phyloP scores from a whole-genome alignment of 1,284 basidiomycete species.

The Jaminaea rosea region DNA sequence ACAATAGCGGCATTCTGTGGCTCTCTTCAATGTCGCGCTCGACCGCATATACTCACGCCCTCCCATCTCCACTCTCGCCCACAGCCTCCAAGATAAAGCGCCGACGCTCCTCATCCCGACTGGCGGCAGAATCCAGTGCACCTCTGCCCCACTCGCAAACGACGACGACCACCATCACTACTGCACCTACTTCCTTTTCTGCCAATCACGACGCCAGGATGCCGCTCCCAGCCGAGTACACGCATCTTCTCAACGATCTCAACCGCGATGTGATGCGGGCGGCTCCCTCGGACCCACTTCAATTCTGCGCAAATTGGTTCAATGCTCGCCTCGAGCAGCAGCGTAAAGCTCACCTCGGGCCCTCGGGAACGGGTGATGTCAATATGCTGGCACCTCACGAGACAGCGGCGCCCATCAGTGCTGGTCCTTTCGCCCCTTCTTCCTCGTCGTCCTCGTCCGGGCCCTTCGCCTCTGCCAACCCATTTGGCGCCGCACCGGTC shows the following conservation, averaged over 20 bases:
- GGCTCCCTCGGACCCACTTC: constrained; percentile 77
- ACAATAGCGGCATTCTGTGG: too few relatives aligned
- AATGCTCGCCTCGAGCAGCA: constrained; percentile 75
- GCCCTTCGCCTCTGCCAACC: not conserved
- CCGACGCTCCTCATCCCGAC: not conserved
- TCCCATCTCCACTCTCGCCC: not conserved
- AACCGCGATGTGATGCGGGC: constrained; percentile 74
- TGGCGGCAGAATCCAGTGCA: not conserved
- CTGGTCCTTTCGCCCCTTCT: not conserved
- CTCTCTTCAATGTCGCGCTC: too few relatives aligned
- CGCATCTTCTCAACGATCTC: constrained; percentile 64
- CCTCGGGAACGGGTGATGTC: not conserved
- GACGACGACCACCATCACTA: not conserved
- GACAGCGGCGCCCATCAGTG: not conserved
- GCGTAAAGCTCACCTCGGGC: constrained; percentile 53
- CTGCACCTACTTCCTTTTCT: not conserved
- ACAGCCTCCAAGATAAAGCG: not conserved
- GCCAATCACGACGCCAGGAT: constrained; percentile 4
- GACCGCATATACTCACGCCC: too few relatives aligned
- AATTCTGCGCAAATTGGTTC: constrained; percentile 95
- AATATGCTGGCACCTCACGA: not conserved
- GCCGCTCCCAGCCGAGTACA: constrained; percentile 35
- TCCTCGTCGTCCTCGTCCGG: not conserved
- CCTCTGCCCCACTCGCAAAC: not conserved
- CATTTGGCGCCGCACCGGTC: constrained; percentile 1